Percentiles rank a stretch among this genome's conserved stretches.
These are phyloP conservation scores for Talaromyces sp. DNA, from an alignment of 2,329 filamentous ascomycete species.

Conservation along the genomic window DNA sequence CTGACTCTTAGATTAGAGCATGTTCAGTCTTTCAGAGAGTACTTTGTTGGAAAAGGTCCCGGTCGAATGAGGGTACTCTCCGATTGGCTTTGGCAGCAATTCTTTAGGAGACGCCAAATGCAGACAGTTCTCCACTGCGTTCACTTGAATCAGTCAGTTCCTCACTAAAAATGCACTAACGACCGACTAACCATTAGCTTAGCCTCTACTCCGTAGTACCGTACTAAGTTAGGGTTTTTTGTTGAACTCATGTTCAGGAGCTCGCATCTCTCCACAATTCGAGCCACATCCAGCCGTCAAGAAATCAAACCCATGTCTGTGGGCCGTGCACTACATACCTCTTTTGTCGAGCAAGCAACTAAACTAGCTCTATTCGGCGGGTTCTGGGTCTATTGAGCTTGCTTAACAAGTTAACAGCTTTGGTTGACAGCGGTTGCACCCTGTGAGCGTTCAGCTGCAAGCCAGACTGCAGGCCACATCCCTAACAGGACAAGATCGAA, in stretches of 20 bases:
- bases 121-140: constrained; percentile 13
- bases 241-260: constrained; percentile 13
- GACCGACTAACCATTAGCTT: not conserved
- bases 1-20: not conserved
- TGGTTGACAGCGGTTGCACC: constrained; percentile 24
- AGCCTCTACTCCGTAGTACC: no score
- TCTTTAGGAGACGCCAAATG: constrained; percentile 5
- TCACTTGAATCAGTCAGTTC: not conserved
- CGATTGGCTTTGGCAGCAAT: constrained; percentile 25
- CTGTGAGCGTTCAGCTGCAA: constrained; percentile 25
- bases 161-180: constrained; percentile 5
- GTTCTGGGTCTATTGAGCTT: not conserved
- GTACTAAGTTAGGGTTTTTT: not conserved
- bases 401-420: constrained; percentile 12
- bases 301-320: constrained; percentile 10
- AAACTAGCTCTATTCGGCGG: constrained; percentile 15
- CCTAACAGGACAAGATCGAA: constrained; percentile 14
- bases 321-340: constrained; percentile 7
- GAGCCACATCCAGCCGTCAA: constrained; percentile 7
- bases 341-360: constrained; percentile 12
- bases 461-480: constrained; percentile 22
- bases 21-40: not conserved
- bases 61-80: constrained; percentile 8
- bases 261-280: constrained; percentile 15
- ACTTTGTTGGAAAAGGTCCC: not conserved